These are phyloP conservation scores for Logfia minima DNA, from an alignment of 129 eudicot species.

Conservation along the genomic window DNA sequence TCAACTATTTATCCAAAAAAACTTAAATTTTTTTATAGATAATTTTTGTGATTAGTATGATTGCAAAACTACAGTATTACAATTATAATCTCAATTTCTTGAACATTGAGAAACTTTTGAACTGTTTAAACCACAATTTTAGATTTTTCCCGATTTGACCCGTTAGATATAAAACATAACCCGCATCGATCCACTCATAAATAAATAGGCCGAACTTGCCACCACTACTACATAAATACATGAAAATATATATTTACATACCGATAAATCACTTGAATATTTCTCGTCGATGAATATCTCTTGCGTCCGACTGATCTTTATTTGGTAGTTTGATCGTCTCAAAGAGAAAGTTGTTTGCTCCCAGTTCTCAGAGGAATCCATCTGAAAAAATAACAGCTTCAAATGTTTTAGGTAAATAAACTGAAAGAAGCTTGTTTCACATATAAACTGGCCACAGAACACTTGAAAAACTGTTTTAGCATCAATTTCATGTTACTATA, in stretches of 20 bases:
- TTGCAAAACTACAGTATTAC: not conserved
- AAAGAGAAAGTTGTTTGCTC: constrained; percentile 68
- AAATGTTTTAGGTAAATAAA: not conserved
- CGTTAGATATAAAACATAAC: constrained; percentile 1
- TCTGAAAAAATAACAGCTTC: constrained; percentile 36
- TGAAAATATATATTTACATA: constrained; percentile 30
- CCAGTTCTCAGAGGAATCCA: constrained; percentile 74
- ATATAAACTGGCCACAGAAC: constrained; percentile 21
- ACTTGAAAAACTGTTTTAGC: not conserved
- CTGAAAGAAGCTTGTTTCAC: constrained; percentile 20
- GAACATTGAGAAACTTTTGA: not conserved
- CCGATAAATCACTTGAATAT: constrained; percentile 68
- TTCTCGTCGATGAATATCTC: constrained; percentile 55
- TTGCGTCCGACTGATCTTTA: constrained; percentile 53
- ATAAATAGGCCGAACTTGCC: not conserved
- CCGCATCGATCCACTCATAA: not conserved
- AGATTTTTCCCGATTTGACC: constrained; percentile 11
- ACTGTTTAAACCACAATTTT: not conserved
- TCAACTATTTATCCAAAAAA: not conserved
- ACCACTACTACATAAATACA: constrained; percentile 13
- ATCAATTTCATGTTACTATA: not conserved
- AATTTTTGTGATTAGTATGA: not conserved
- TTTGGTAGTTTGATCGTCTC: constrained; percentile 70
- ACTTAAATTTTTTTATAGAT: not conserved
- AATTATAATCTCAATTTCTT: not conserved